Conservation (phyloP, 2,329 filamentous ascomycete genomes). For the Beauveria medogensis region DNA sequence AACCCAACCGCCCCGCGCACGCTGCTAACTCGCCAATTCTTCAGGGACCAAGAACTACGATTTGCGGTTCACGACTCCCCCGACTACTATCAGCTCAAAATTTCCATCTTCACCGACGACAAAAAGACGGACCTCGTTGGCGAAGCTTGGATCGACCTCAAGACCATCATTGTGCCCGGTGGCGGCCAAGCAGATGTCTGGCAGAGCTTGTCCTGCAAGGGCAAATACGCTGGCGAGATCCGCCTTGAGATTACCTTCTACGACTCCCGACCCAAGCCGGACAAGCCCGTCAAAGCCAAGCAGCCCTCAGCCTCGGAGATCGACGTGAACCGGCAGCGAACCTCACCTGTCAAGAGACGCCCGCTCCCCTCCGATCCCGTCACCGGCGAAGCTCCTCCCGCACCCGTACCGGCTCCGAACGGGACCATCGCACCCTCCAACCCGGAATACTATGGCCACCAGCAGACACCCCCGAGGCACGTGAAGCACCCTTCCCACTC, state of each 20-base stretch:
- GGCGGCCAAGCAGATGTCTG: conserved; percentile 92
- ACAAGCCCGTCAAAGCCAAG: conserved; percentile 57
- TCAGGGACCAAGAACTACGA: conserved; percentile 92
- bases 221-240: conserved; percentile 93
- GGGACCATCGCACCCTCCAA: conserved; percentile 22
- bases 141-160: conserved; percentile 82
- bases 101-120: conserved; percentile 96
- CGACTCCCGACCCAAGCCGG: conserved; percentile 74
- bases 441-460: conserved; percentile 27
- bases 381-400: conserved; percentile 39
- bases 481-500: conserved; percentile 31
- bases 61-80: conserved; percentile 94
- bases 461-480: conserved; percentile 40
- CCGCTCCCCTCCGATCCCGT: conserved; percentile 77
- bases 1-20: not conserved
- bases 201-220: conserved; percentile 79
- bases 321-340: conserved; percentile 33
- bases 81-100: conserved; percentile 91
- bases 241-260: conserved; percentile 95
- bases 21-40: conserved; percentile 13
- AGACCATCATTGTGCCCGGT: conserved; percentile 70
- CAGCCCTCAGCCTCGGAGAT: conserved; percentile 28
- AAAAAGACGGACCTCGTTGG: conserved; percentile 96
- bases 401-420: conserved; percentile 11
- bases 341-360: conserved; percentile 66